Base-by-base conservation (phyloP, 169 alveolate species). In the Plasmodium blacklocki region DNA sequence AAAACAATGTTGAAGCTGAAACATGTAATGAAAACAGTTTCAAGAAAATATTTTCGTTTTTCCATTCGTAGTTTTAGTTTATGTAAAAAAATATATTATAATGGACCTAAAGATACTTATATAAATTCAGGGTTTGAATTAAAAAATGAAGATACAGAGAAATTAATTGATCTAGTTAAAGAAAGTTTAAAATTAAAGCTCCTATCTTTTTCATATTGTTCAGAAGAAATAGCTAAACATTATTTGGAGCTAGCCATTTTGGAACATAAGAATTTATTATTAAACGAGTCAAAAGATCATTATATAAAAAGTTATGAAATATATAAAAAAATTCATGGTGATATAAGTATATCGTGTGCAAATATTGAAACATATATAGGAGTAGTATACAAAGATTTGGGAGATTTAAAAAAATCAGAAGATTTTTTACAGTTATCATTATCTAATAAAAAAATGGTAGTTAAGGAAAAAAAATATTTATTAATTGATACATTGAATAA, bases 121-220 rank as follows among this genome's bases (percentile, higher is more conserved):
- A 86, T 86, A 70, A 86, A 86, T 43, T 58, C 76, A n/a, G 92
- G 92, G 1, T 73, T 86, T 47, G 87, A 86, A 18, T 60, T 86
- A 60, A 70, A 67, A 72, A 86, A 86, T 52, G 92, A 86, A 49
- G 92, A 86, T 70, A 86, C 92, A n/a, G 92, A 86, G 60, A 86
- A 86, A 21, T 66, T 86, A 8, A 86, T 86, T 32, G 58, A 56
- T 19, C 62, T 86, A 49, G 15, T 70, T 21, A 86, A 86, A 73
- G 92, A 86, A 15, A 86, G 87, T 32, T 49, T 86, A 71, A 86
- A 86, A 73, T 66, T 86, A 86, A 86, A 86, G 63, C 52, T 86
- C 0, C 32, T 86, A 52, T 47, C 88, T 43, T 72, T 70, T 49
- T 14, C 74, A 59, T 86, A 86, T 64, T 86, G 74, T 47, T 86